A percentile compares a stretch with the other conserved stretches of the same genome.
Evolutionary conservation across 2,329 filamentous ascomycete species (phyloP).

Genomic region (Scytalidium sp.): DNA sequence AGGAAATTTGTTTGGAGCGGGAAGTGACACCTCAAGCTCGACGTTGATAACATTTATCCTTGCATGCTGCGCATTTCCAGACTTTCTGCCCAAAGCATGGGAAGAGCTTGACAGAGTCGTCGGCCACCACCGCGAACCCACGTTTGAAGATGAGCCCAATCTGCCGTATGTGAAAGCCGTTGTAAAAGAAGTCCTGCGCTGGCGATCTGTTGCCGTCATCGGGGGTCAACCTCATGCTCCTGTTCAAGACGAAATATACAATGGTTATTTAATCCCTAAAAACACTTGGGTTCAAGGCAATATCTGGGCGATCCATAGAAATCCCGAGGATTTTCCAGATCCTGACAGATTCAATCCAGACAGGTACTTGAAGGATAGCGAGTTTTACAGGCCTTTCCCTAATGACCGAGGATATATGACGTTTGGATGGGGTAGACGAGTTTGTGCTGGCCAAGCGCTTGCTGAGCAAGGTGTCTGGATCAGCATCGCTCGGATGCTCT

Average conservation of each 20-base stretch:
- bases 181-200: slow-evolving; percentile 43
- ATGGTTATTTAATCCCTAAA: slow-evolving; percentile 51
- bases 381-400: slow-evolving; percentile 14
- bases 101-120: slow-evolving; percentile 44
- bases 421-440: slow-evolving; percentile 25
- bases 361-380: slow-evolving; percentile 2
- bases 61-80: slow-evolving; percentile 1
- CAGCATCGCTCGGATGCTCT: slow-evolving; percentile 24
- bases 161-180: slow-evolving; percentile 41
- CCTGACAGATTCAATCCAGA: slow-evolving; percentile 3
- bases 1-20: slow-evolving; percentile 37
- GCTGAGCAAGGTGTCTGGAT: slow-evolving; percentile 26
- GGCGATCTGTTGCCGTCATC: slow-evolving; percentile 38
- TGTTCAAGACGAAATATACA: slow-evolving; percentile 50
- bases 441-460: slow-evolving; percentile 28
- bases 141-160: slow-evolving; percentile 37
- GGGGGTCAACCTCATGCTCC: slow-evolving; percentile 51
- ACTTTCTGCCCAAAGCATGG: slow-evolving; percentile 42
- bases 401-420: slow-evolving; percentile 23
- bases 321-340: slow-evolving; percentile 1
- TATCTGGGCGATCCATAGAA: not conserved
- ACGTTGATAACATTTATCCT: slow-evolving; percentile 8
- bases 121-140: slow-evolving; percentile 41
- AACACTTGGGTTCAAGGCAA: slow-evolving; percentile 31
- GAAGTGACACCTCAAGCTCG: slow-evolving; percentile 28